Percentiles rank a stretch among this genome's conserved stretches.
Evolutionary conservation across 306 rosid genomes (phyloP).

Genomic region (apple (Malus domestica)): DNA sequence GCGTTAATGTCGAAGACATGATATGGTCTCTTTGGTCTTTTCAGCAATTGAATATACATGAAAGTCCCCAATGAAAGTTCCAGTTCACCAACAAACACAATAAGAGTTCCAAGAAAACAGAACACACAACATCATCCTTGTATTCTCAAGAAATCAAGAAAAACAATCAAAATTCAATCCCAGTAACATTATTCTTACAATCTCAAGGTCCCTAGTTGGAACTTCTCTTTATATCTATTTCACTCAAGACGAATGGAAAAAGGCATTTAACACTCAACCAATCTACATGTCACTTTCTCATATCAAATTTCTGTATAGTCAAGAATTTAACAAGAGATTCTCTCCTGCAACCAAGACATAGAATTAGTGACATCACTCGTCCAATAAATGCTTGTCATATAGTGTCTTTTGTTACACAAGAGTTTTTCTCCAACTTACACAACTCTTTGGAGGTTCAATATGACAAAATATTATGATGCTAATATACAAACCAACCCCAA

Average conservation of each 20-base stretch:
- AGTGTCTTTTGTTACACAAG: neutral
- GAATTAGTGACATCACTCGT: too few relatives aligned
- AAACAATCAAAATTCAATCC: slow-evolving; percentile 22
- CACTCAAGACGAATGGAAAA: neutral
- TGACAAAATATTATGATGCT: slow-evolving; percentile 11
- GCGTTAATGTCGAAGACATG: neutral
- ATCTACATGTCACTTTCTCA: slow-evolving; percentile 25
- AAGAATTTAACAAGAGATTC: neutral
- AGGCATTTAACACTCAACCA: slow-evolving; percentile 15
- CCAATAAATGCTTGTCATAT: too few relatives aligned
- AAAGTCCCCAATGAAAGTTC: too few relatives aligned
- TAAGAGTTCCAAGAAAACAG: neutral
- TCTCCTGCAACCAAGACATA: neutral
- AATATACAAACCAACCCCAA: slow-evolving; percentile 34
- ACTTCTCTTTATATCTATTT: slow-evolving; percentile 14
- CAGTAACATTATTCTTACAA: slow-evolving; percentile 31
- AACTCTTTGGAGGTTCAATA: slow-evolving; percentile 23
- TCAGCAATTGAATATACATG: too few relatives aligned
- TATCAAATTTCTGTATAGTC: slow-evolving; percentile 43
- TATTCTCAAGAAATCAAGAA: neutral
- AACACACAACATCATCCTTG: neutral
- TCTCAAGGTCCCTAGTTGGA: slow-evolving; percentile 19
- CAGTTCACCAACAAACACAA: too few relatives aligned
- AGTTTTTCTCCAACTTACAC: neutral
- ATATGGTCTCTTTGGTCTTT: too few relatives aligned